Evolutionary conservation across 148 eudicot species (phyloP).

Genomic region (Arbutus unedo): DNA sequence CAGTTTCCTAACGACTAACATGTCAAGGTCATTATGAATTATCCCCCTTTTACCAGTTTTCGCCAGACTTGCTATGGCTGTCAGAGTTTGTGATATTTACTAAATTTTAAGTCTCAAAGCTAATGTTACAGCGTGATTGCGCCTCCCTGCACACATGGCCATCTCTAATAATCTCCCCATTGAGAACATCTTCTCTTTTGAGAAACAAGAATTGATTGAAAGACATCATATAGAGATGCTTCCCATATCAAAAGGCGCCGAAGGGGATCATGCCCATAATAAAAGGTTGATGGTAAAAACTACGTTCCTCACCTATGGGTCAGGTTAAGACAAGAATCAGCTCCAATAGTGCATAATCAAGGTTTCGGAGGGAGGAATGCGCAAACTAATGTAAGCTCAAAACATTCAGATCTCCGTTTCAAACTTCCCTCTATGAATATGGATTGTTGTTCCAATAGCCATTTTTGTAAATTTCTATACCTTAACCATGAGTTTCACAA

Average conservation of each 20-base stretch:
- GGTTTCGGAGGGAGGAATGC: not conserved
- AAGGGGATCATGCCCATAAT: not conserved
- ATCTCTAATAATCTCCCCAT: slow-evolving; percentile 7
- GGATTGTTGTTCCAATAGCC: not conserved
- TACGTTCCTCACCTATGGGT: not conserved
- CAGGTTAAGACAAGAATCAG: slow-evolving; percentile 1
- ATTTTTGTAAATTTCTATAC: not conserved
- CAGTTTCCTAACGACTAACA: not conserved
- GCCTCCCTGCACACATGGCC: not conserved
- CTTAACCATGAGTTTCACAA: not conserved
- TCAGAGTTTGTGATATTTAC: not conserved
- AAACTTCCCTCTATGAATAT: not conserved
- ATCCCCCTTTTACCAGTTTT: not conserved
- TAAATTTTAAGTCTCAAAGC: not conserved
- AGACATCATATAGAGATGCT: not conserved
- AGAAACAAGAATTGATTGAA: not conserved
- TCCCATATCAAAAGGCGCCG: not conserved
- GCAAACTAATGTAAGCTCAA: not conserved
- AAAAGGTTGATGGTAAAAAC: not conserved
- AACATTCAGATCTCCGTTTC: slow-evolving; percentile 8
- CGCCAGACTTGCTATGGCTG: not conserved
- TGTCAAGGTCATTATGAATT: not conserved
- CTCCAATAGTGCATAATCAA: not conserved
- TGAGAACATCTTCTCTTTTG: not conserved
- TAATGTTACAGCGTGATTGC: slow-evolving; percentile 3